Base-by-base conservation (phyloP, 192 early-diverging fungal genomes). In the Linnemannia zychae region DNA sequence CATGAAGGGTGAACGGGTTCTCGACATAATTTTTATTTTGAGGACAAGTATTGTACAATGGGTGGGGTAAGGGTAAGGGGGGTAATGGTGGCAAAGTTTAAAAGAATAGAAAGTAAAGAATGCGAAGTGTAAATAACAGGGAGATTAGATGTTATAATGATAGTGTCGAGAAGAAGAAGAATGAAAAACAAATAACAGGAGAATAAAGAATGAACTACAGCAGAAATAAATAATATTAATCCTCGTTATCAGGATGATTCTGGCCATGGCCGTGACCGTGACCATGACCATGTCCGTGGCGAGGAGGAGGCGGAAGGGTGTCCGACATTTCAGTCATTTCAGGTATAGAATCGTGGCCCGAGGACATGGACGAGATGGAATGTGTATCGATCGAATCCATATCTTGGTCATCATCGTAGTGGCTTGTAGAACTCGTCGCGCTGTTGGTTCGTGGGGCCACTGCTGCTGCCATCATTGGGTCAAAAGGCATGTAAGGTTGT, bases 371-470 rank as follows among this genome's bases (percentile, higher is more conserved):
- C 33, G 82, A 78, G 9, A 84, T 70, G 0, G 82, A 84, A 44
- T 74, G 71, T 1, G 72, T 78, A n/a, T 84, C 82, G 34, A 78
- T 71, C 0, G 82, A 84, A 31, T 84, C 82, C 82, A 84, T 84
- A 28, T 84, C 82, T 28, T 84, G 82, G 7, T 84, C 82, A 20
- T 78, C 76, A 7, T 84, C 82, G n/a, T 84, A 84, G 5, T 71
- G 52, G 28, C 57, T 63, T 34, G 76, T 78, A 0, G 82, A 78
- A 37, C 82, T 57, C 7, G 57, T 63, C 22, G 69, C 66, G 34
- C 71, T 77, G 47, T 71, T 33, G 73, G 24, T 31, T 28, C 24
- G 1, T 63, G 57, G 4, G 7, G 24, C 3, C 1, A 12, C 28
- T 57, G 22, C 70, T 36, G 44, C 3, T 9, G 31, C 50, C 53